These are phyloP conservation scores for Agrocybe pediades DNA, from an alignment of 768 basidiomycete genomes.

Conservation along the genomic window DNA sequence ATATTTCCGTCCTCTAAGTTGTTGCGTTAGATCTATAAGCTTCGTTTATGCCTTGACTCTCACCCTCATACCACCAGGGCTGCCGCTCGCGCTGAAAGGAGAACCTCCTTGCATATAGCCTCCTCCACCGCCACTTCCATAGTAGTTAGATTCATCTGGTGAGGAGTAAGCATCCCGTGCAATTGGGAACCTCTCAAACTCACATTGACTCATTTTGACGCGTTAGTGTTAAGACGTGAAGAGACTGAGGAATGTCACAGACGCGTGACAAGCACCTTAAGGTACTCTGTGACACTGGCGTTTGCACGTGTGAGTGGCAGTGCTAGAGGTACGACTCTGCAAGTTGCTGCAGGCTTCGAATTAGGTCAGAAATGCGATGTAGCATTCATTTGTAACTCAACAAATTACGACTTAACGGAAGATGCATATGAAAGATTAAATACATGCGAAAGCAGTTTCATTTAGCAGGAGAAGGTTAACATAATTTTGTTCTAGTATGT, in stretches of 20 bases:
- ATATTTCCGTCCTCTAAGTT: slow-evolving; percentile 36
- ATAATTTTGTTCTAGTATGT: background rate
- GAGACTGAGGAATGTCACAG: slow-evolving; percentile 21
- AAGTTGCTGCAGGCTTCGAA: too few relatives aligned
- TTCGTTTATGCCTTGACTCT: slow-evolving; percentile 10
- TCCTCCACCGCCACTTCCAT: slow-evolving; percentile 40
- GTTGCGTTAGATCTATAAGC: background rate
- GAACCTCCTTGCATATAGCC: slow-evolving; percentile 62
- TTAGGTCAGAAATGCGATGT: too few relatives aligned
- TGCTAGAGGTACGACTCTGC: too few relatives aligned
- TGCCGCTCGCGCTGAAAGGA: slow-evolving; percentile 58
- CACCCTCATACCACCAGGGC: slow-evolving; percentile 59
- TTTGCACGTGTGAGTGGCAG: background rate
- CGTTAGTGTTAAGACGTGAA: slow-evolving; percentile 10
- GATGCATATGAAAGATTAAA: too few relatives aligned
- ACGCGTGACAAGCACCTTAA: slow-evolving; percentile 22
- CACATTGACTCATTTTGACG: slow-evolving; percentile 37
- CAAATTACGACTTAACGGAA: too few relatives aligned
- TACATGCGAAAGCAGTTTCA: too few relatives aligned
- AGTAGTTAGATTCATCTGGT: slow-evolving; percentile 36
- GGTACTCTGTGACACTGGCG: slow-evolving; percentile 11
- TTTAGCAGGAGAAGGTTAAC: background rate
- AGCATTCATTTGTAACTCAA: too few relatives aligned
- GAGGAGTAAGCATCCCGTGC: background rate
- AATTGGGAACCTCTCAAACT: slow-evolving; percentile 1